phyloP scores from a whole-genome alignment of 495 filamentous ascomycete genomes.

The Niebla homalea region DNA sequence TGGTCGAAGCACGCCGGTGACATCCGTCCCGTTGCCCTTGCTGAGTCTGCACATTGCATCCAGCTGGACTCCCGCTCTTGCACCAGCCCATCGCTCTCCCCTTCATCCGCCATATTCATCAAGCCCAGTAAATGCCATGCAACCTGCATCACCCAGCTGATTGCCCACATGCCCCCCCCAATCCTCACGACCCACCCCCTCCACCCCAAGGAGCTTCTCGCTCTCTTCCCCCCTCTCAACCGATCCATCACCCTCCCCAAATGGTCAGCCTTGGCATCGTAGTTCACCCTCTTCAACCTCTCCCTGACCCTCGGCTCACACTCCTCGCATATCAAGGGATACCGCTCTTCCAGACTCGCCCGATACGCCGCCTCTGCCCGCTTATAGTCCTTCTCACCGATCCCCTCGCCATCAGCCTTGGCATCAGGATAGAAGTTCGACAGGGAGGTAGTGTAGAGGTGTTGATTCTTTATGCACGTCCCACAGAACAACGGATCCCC shows the following conservation, averaged over 20 bases:
- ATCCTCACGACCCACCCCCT: conserved; percentile 33
- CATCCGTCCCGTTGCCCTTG: conserved; percentile 14
- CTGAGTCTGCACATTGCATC: conserved; percentile 22
- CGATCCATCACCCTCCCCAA: conserved; percentile 58
- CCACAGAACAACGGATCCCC: conserved; percentile 50
- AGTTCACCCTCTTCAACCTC: conserved; percentile 52
- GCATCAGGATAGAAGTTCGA: conserved; percentile 58
- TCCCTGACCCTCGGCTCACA: conserved; percentile 56
- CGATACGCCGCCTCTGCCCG: conserved; percentile 46
- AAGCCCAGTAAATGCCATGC: conserved; percentile 28
- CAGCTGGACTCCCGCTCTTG: background rate
- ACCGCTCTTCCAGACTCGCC: conserved; percentile 53
- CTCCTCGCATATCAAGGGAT: conserved; percentile 69
- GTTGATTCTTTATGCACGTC: conserved; percentile 71
- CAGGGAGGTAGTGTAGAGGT: conserved; percentile 51
- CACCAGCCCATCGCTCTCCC: conserved; percentile 6
- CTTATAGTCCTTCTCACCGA: conserved; percentile 44
- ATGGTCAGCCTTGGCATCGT: conserved; percentile 68
- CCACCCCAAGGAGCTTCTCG: conserved; percentile 33
- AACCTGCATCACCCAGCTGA: conserved; percentile 27
- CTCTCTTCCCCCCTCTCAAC: conserved; percentile 33
- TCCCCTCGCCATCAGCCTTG: conserved; percentile 30
- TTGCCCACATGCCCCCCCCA: conserved; percentile 14
- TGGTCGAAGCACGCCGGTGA: conserved; percentile 22
- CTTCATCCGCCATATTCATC: conserved; percentile 11